phyloP scores from a whole-genome alignment of 805 yeast genomes.

The Ogataea henricii region DNA sequence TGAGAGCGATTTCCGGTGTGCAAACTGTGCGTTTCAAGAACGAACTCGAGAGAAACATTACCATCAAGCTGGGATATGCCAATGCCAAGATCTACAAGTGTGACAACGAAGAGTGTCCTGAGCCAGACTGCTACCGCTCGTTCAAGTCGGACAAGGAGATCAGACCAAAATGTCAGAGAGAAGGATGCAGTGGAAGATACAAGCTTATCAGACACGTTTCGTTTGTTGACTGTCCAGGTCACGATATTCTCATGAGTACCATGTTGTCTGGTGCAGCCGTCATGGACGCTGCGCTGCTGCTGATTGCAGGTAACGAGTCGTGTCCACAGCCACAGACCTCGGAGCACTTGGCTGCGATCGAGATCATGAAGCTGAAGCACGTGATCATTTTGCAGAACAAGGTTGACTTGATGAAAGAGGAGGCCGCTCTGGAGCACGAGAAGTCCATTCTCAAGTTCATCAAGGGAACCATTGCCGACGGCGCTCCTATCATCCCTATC shows the following conservation, averaged over 20 bases:
- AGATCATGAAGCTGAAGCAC: conserved; percentile 97
- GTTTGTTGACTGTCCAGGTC: conserved; percentile 99
- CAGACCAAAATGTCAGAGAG: conserved; percentile 85
- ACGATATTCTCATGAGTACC: conserved; percentile 99
- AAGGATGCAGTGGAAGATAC: conserved; percentile 88
- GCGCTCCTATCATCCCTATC: conserved; percentile 98
- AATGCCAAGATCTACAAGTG: conserved; percentile 97
- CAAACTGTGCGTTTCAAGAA: conserved; percentile 99
- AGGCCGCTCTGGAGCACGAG: conserved; percentile 93
- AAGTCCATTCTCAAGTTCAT: conserved; percentile 89
- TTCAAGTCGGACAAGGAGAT: conserved; percentile 95
- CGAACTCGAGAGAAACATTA: conserved; percentile 98
- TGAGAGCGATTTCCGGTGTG: conserved; percentile 98
- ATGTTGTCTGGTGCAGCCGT: conserved; percentile 99
- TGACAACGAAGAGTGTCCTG: conserved; percentile 81
- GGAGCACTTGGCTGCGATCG: conserved; percentile 99
- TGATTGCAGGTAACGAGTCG: conserved; percentile 97
- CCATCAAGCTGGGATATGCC: conserved; percentile 98
- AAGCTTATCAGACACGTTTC: conserved; percentile 93
- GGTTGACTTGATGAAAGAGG: conserved; percentile 98
- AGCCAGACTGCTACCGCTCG: conserved; percentile 93
- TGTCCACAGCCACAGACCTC: conserved; percentile 99
- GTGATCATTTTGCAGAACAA: conserved; percentile 95
- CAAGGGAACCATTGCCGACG: conserved; percentile 98
- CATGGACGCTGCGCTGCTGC: conserved; percentile 97